These are phyloP conservation scores for Solanum virginianum DNA, from an alignment of 257 asterid genomes.

Conservation along the genomic window DNA sequence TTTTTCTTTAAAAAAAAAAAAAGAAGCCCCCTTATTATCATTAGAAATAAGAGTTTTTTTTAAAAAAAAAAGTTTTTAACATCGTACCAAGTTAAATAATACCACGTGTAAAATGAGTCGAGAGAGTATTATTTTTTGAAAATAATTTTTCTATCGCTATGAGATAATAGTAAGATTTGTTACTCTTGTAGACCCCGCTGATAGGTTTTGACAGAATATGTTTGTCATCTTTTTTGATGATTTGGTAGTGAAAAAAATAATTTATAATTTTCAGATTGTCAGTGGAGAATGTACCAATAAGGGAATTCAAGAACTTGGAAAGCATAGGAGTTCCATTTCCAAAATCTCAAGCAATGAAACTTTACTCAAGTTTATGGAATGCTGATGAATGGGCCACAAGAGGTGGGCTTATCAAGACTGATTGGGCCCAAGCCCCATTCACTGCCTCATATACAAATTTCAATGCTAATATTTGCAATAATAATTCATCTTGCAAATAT, in stretches of 20 bases:
- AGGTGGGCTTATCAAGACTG: slow-evolving; percentile 52
- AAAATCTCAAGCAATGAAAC: slow-evolving; percentile 32
- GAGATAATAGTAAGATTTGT: no score
- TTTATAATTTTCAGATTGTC: slow-evolving; percentile 3
- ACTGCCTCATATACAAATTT: slow-evolving; percentile 33
- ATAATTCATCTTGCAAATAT: neutral
- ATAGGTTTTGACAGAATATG: no score
- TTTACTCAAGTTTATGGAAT: slow-evolving; percentile 40
- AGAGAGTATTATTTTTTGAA: no score
- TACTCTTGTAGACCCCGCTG: no score
- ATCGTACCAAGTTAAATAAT: no score
- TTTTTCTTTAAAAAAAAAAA: neutral
- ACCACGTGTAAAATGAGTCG: no score
- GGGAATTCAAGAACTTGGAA: slow-evolving; percentile 55
- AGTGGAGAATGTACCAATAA: slow-evolving; percentile 14
- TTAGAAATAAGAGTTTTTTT: no score
- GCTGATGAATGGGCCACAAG: slow-evolving; percentile 68
- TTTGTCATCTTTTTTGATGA: no score
- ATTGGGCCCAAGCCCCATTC: slow-evolving; percentile 56
- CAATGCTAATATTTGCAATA: slow-evolving; percentile 9
- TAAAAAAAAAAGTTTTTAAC: no score
- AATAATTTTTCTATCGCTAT: no score
- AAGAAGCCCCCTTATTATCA: no score
- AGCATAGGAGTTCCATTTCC: slow-evolving; percentile 32
- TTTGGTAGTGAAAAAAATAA: no score